A percentile compares a stretch with the other conserved stretches of the same genome.
phyloP scores from a whole-genome alignment of 345 rosid genomes.

The Clausena lansium region DNA sequence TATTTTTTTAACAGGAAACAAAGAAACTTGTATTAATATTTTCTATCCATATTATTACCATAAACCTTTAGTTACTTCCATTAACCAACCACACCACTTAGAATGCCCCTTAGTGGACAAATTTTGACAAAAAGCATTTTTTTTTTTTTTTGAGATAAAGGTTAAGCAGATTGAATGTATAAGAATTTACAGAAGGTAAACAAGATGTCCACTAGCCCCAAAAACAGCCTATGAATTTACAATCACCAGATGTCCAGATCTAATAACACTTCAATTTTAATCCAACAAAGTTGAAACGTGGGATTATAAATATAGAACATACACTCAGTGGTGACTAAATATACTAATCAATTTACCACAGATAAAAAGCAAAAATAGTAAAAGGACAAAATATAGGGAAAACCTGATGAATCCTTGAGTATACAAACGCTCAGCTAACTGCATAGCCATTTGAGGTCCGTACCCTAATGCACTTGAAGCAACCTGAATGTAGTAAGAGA shows the following conservation, averaged over 20 bases:
- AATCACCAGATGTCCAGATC: neutral
- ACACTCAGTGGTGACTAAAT: neutral
- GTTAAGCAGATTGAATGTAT: too few relatives aligned
- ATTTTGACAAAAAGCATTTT: neutral
- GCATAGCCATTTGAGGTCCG: conserved; percentile 97
- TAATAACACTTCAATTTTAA: neutral
- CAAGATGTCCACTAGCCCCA: too few relatives aligned
- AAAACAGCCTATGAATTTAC: too few relatives aligned
- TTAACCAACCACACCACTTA: neutral
- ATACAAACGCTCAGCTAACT: conserved; percentile 84
- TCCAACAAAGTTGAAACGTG: neutral
- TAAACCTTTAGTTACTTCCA: too few relatives aligned
- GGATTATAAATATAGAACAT: conserved; percentile 3
- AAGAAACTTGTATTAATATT: too few relatives aligned
- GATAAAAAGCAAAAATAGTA: conserved; percentile 11
- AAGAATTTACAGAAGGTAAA: too few relatives aligned
- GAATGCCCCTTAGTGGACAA: neutral
- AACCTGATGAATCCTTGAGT: conserved; percentile 95
- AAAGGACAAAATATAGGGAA: conserved; percentile 15
- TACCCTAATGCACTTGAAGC: conserved; percentile 93
- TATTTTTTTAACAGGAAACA: too few relatives aligned
- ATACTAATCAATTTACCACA: neutral
- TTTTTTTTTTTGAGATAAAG: too few relatives aligned
- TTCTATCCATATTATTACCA: too few relatives aligned
- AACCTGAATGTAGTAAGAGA: conserved; percentile 47